These are phyloP conservation scores for Cytospora schulzeri DNA, from an alignment of 2,329 filamentous ascomycete genomes.

Conservation along the genomic window DNA sequence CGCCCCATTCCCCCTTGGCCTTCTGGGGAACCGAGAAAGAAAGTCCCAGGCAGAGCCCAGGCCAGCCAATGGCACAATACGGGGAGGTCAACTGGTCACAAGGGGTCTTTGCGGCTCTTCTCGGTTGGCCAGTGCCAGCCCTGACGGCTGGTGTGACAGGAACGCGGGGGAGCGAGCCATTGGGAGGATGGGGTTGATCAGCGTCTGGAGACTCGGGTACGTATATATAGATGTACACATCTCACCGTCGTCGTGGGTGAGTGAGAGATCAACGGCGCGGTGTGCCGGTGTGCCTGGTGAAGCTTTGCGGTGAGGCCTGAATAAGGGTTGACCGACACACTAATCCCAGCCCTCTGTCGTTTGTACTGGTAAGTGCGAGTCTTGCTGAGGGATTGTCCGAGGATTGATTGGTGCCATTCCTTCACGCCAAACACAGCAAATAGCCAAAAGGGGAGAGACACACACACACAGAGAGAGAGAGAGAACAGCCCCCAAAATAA, in stretches of 20 bases:
- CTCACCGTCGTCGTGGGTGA: background rate
- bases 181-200: too few species aligned
- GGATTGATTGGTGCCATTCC: too few species aligned
- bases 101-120: constrained; percentile 19
- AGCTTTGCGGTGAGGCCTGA: too few species aligned
- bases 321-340: too few species aligned
- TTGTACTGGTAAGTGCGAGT: too few species aligned
- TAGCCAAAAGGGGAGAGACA: background rate
- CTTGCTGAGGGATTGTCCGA: too few species aligned
- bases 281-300: background rate
- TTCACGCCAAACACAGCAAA: background rate
- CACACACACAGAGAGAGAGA: too few species aligned
- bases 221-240: background rate
- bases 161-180: background rate
- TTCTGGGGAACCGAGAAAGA: too few species aligned
- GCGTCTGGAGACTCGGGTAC: background rate
- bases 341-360: too few species aligned
- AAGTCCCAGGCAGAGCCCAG: background rate
- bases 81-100: constrained; percentile 20
- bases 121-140: constrained; percentile 1
- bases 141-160: background rate
- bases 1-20: background rate
- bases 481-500: too few species aligned
- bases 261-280: background rate
- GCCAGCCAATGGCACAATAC: constrained; percentile 25